Conservation (phyloP, 495 filamentous ascomycete genomes). For the Hypoxylon intermedium region DNA sequence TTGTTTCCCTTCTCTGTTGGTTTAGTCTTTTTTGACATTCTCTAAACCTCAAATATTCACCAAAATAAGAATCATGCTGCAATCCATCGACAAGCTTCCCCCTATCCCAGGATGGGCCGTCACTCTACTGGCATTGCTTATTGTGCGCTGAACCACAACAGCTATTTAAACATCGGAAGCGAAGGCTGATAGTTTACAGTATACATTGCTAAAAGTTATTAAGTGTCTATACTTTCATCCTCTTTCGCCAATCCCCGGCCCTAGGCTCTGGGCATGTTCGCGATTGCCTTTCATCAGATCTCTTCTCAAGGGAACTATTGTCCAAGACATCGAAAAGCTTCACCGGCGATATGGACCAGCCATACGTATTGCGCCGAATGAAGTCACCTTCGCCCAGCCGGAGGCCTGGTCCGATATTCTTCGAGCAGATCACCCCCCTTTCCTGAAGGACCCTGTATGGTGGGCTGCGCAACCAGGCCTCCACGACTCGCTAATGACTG, state of each 20-base stretch:
- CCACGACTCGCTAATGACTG: conserved; percentile 26
- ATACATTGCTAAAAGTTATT: neutral
- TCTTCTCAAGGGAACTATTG: conserved; percentile 34
- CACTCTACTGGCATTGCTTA: neutral
- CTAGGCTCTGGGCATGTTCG: conserved; percentile 50
- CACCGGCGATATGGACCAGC: conserved; percentile 62
- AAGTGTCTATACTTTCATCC: conserved; percentile 51
- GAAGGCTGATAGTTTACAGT: neutral
- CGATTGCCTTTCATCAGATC: conserved; percentile 46
- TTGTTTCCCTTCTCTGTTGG: too few species aligned
- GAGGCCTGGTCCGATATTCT: conserved; percentile 59
- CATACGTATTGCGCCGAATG: conserved; percentile 62
- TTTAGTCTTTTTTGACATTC: neutral
- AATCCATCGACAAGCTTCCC: neutral
- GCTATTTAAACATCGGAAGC: neutral
- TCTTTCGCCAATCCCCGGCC: conserved; percentile 58
- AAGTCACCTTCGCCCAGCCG: conserved; percentile 51
- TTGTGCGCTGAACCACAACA: neutral
- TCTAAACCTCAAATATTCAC: neutral
- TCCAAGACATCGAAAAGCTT: conserved; percentile 41
- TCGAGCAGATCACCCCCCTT: conserved; percentile 44
- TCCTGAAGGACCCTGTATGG: conserved; percentile 43
- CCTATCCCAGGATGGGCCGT: neutral
- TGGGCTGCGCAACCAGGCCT: conserved; percentile 27
- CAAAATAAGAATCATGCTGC: neutral